Evolutionary conservation across 495 filamentous ascomycete genomes (phyloP).

Genomic region (Podospora australis): DNA sequence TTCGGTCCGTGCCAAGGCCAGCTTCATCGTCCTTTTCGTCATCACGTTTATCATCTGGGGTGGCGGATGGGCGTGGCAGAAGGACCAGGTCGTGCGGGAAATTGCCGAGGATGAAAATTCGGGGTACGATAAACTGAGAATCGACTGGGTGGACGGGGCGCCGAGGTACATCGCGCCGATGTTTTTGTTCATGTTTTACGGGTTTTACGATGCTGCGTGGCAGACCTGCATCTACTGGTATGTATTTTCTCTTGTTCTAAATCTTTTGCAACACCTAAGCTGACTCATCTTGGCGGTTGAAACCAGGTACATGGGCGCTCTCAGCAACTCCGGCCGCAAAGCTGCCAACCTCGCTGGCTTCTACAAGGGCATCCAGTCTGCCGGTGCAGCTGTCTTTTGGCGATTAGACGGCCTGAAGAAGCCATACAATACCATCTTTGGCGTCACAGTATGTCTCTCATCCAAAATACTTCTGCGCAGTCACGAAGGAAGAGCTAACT

Average conservation of each 20-base stretch:
- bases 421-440: conserved; percentile 59
- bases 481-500: background rate
- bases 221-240: conserved; percentile 86
- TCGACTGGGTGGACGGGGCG: conserved; percentile 59
- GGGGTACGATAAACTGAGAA: conserved; percentile 25
- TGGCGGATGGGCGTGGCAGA: conserved; percentile 77
- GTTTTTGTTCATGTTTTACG: conserved; percentile 92
- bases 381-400: conserved; percentile 86
- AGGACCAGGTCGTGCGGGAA: conserved; percentile 47
- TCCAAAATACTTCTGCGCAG: background rate
- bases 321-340: conserved; percentile 86
- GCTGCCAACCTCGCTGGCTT: conserved; percentile 90
- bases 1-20: conserved; percentile 66
- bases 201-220: conserved; percentile 82
- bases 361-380: conserved; percentile 93
- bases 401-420: conserved; percentile 59
- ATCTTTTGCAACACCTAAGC: too few species aligned
- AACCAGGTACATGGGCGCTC: conserved; percentile 78
- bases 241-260: too few species aligned
- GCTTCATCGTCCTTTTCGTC: conserved; percentile 58
- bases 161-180: conserved; percentile 65
- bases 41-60: conserved; percentile 83
- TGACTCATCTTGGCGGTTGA: background rate
- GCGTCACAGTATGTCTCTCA: conserved; percentile 32
- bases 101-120: conserved; percentile 29